Evolutionary conservation across 2,329 filamentous ascomycete genomes (phyloP).

Genomic region (Diaporthe aspalathi): DNA sequence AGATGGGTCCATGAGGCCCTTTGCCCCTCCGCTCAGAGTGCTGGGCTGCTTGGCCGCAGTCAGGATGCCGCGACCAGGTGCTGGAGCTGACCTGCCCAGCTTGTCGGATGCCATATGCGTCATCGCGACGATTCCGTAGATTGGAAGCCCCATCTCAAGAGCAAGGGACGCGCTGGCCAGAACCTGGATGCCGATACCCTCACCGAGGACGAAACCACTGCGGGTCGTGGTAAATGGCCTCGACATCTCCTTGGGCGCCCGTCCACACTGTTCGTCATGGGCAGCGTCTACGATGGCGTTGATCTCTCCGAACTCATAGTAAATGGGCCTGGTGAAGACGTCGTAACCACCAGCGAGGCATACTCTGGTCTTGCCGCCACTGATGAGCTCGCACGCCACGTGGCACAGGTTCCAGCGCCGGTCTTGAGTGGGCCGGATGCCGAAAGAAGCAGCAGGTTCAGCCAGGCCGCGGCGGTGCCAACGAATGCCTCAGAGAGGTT

Average conservation of each 20-base stretch:
- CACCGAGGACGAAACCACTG: slow-evolving; percentile 51
- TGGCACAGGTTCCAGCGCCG: slow-evolving; percentile 53
- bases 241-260: slow-evolving; percentile 49
- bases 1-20: slow-evolving; percentile 44
- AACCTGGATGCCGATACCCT: slow-evolving; percentile 52
- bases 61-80: slow-evolving; percentile 53
- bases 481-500: slow-evolving; percentile 51
- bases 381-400: slow-evolving; percentile 49
- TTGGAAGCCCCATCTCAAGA: slow-evolving; percentile 50
- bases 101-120: slow-evolving; percentile 50
- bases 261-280: slow-evolving; percentile 45
- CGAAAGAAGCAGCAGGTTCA: slow-evolving; percentile 54
- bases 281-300: slow-evolving; percentile 50
- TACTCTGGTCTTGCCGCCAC: slow-evolving; percentile 46
- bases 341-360: slow-evolving; percentile 51
- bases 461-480: slow-evolving; percentile 51
- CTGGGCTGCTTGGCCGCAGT: slow-evolving; percentile 45
- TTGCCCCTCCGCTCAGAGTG: slow-evolving; percentile 43
- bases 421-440: slow-evolving; percentile 50
- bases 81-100: slow-evolving; percentile 51
- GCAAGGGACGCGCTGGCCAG: slow-evolving; percentile 49
- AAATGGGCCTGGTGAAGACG: slow-evolving; percentile 47
- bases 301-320: slow-evolving; percentile 50
- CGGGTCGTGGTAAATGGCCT: slow-evolving; percentile 49
- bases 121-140: slow-evolving; percentile 49